Base-by-base conservation (phyloP, 2,329 filamentous ascomycete species). In the Helotiales sp. region DNA sequence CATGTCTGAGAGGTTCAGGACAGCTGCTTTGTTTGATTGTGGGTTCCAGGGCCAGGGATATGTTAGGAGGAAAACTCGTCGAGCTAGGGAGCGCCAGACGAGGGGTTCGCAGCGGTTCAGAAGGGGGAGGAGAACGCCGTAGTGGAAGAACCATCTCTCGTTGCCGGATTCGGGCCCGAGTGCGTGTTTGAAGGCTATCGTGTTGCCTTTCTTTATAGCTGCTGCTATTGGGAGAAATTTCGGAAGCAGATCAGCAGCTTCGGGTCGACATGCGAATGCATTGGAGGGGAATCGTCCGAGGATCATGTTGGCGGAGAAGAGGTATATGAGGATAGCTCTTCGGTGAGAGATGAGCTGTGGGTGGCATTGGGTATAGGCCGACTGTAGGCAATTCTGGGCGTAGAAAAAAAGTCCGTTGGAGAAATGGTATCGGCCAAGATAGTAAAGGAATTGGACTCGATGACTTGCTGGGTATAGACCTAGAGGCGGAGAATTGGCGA, bases 391-490 rank as follows among this genome's bases (percentile, higher is more conserved):
- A 49, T 85, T 78, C 52, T 88, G 84, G 0, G 93, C 91, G 25
- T 89, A 86, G 61, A 84, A 85, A 73, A 91, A 96, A 70, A 96
- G 88, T 64, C 86, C 89, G 72, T 91, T 93, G 62, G 90, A 86
- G 71, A 96, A 91, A 69, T 93, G 86, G 74, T 93, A 97, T 58
- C 92, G 88, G 17, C 93, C 93, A 5, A 98, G 86, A 71, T 96
- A 96, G 76, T 96, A 97, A 13, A 98, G 86, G 67, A 93, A 98
- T 3, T 92, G 96, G 51, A 96, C 91, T 49, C 92, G 85, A 71
- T 98, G 90, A 5, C 89, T 83, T 22, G 90, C 91, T 2, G 93
- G 91, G 69, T 96, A 98, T 52, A 90, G 83, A 1, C 83, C 81
- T 12, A 98, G 76, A 0, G 91, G 90, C 1, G 92, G 92, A 0